Base-by-base conservation (phyloP, 495 filamentous ascomycete genomes). In the Trichoderma erinaceum region DNA sequence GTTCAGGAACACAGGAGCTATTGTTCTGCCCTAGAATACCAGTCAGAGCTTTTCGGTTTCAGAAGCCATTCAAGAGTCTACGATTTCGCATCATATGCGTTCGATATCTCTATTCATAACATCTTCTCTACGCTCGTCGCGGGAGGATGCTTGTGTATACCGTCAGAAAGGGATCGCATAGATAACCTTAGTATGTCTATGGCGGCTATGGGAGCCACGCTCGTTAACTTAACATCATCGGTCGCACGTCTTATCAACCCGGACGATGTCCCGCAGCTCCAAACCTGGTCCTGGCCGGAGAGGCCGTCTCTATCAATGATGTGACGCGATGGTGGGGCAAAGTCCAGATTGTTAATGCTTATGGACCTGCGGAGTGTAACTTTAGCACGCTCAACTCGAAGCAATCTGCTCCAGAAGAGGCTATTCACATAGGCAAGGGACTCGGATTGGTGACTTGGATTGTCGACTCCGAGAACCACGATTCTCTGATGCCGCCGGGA, bases 41-140 rank as follows among this genome's bases (percentile, higher is more conserved):
- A 29, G 12, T 11, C 7, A 27, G 23, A 18, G 15, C 4, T 23
- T 3, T 18, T 64, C 21, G 63, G 63, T 16, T 32, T 64, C 21
- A 35, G 8, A 6, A 23, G 8, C 4, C 4, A 35, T 4, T 18
- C 29, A 8, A 77, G 86, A 6, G 82, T 87, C 8, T 80, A 92
- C 70, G 89, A 92, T 69, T 86, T 89, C 66, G 87, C 89, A 3
- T 86, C 86, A 52, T 90, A 86, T 71, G 86, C 86, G 0, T 89
- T 90, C 56, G 90, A 93, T 68, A 83, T 87, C 35, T 85, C 86
- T 63, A 78, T 91, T n/a, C 72, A 84, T 4, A 89, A 92, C 66
- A 85, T 89, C 3, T 84, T 90, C 67, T 85, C 87, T 5, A 87
- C 87, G 0, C 75, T 93, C 0, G 85, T 86, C 15, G 70, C 75